phyloP scores from a whole-genome alignment of 306 rosid species.

The Prunus armeniaca region DNA sequence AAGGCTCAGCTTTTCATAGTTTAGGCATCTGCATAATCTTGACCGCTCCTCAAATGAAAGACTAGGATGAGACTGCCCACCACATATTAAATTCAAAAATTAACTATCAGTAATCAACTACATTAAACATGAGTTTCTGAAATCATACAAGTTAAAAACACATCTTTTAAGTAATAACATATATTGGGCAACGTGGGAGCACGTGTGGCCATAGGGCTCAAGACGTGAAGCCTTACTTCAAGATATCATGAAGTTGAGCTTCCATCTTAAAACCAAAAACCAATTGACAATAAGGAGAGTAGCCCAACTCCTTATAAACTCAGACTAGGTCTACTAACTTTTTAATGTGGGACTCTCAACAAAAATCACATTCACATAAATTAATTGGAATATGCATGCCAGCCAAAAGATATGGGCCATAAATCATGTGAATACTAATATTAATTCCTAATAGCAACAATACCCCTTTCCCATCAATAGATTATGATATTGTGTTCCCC shows the following conservation, averaged over 20 bases:
- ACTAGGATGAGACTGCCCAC: slow-evolving; percentile 59
- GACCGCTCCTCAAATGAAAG: slow-evolving; percentile 59
- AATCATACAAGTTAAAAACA: neutral
- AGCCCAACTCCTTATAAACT: too few species aligned
- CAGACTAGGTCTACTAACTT: too few species aligned
- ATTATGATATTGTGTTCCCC: neutral
- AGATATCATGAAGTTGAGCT: too few species aligned
- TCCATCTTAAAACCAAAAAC: too few species aligned
- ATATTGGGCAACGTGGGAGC: too few species aligned
- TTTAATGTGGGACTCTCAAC: too few species aligned
- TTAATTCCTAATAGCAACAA: neutral
- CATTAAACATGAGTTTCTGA: neutral
- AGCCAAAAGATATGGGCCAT: neutral
- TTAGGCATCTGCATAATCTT: slow-evolving; percentile 65
- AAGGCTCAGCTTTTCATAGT: slow-evolving; percentile 60
- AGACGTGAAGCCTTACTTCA: too few species aligned
- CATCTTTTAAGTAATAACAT: too few species aligned
- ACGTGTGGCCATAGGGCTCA: too few species aligned
- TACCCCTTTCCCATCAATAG: neutral
- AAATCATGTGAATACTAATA: neutral
- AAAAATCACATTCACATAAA: neutral
- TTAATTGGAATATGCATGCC: neutral
- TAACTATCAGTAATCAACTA: neutral
- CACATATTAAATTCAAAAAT: neutral
- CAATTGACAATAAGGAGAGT: rapidly evolving